These are phyloP conservation scores for Oropetium thomaeum DNA, from an alignment of 176 grass and related monocot genomes.

Conservation along the genomic window DNA sequence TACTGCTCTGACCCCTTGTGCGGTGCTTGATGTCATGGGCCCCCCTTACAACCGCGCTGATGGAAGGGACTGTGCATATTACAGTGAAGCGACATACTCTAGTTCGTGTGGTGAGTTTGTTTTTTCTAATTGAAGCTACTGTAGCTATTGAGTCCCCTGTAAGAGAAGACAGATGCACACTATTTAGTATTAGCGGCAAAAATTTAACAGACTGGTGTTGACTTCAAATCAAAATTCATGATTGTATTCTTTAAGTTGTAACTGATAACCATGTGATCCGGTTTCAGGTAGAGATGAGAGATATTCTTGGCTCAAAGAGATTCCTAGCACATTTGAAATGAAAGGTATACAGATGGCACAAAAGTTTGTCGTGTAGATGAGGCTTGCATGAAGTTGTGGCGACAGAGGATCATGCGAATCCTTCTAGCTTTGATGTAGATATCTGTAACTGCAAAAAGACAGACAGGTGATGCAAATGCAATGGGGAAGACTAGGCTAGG, in stretches of 20 bases:
- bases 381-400: background rate
- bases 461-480: constrained; percentile 22
- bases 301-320: constrained; percentile 65
- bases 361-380: constrained; percentile 30
- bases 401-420: background rate
- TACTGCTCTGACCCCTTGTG: constrained; percentile 74
- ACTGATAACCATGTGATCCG: constrained; percentile 11
- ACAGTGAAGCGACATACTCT: constrained; percentile 32
- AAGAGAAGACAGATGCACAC: background rate
- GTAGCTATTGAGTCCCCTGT: background rate
- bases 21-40: constrained; percentile 76
- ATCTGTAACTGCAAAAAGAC: constrained; percentile 18
- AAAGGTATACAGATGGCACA: constrained; percentile 35
- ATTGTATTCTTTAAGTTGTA: background rate
- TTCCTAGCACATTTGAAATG: constrained; percentile 41
- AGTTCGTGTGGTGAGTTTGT: constrained; percentile 43
- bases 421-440: constrained; percentile 34
- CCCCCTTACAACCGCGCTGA: constrained; percentile 56
- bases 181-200: background rate
- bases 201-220: too few relatives aligned
- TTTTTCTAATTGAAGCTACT: background rate
- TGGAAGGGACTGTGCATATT: constrained; percentile 75
- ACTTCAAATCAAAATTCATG: background rate
- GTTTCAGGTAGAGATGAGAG: constrained; percentile 44
- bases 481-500: background rate